Base-by-base conservation (phyloP, 2,329 filamentous ascomycete genomes). In the Trichoderma sp. region DNA sequence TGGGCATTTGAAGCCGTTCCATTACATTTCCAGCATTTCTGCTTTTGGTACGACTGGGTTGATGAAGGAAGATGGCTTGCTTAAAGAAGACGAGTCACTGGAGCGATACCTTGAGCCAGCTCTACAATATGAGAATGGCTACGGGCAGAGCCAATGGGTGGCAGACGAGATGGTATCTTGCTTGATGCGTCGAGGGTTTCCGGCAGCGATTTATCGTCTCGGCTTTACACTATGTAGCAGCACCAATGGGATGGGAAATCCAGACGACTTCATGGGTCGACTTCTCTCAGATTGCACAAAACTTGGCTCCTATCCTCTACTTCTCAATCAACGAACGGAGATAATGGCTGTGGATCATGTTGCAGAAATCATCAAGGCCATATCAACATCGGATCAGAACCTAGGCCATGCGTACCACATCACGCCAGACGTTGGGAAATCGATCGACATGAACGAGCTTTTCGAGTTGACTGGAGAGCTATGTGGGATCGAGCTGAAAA, bases 111-210 rank as follows among this genome's bases (percentile, higher is more conserved):
- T 57, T 14, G 53, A 57, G 26, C 24, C 53, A 57, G 53, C 15
- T 18, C 53, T 57, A 11, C 53, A 30, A 30, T 66, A 66, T 18
- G 68, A 70, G 2, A 53, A 28, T 39, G 65, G 65, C 30, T 68
- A 68, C 30, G 65, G 65, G n/a, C 65, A 68, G 30, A 68, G 65
- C 2, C 65, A 68, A 14, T 68, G 65, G 65, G 65, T 68, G 3
- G 65, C 65, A 58, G 65, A 68, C 26, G 65, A 57, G 32, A 68
- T 68, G 51, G 65, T 68, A 21, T 26, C 65, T 58, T 5, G 36
- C 15, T 36, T 68, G 51, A 68, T 68, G 51, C 51, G 53, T n/a
- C 51, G 32, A 34, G 65, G 65, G 1, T 58, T 68, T 3, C 65
- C 65, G 2, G 47, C 56, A 15, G 51, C 65, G 30, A 56, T 68